Evolutionary conservation across 2,329 filamentous ascomycete genomes (phyloP).

Genomic region (Macrophomina pseudophaseolina): DNA sequence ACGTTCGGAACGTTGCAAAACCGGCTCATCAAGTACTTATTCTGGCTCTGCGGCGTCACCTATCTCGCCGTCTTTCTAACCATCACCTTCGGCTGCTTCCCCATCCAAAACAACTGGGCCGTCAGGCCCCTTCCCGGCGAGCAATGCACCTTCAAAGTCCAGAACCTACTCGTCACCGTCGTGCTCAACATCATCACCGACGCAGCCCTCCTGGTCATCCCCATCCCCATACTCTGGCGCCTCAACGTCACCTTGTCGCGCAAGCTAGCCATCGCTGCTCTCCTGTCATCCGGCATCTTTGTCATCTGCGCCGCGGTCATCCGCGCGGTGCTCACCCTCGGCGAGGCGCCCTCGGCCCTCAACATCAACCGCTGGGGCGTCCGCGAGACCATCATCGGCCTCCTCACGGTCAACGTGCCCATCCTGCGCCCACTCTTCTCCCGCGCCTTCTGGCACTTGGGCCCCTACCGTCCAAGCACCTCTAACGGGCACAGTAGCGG

Average conservation of each 20-base stretch:
- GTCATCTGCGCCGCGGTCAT: conserved; percentile 44
- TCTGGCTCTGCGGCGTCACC: conserved; percentile 34
- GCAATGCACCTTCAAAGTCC: conserved; percentile 37
- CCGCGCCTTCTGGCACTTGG: conserved; percentile 37
- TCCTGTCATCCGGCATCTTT: conserved; percentile 44
- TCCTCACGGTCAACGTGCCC: conserved; percentile 44
- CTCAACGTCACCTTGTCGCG: conserved; percentile 37
- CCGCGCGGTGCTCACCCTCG: conserved; percentile 40
- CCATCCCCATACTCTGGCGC: conserved; percentile 42
- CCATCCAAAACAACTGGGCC: conserved; percentile 37
- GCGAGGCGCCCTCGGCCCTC: conserved; percentile 35
- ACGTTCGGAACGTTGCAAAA: conserved; percentile 41
- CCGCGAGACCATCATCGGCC: conserved; percentile 44
- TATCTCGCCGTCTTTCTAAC: conserved; percentile 42
- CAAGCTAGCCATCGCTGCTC: conserved; percentile 40
- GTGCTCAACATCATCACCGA: conserved; percentile 43
- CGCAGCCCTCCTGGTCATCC: conserved; percentile 39
- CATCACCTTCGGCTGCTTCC: conserved; percentile 38
- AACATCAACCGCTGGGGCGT: conserved; percentile 48
- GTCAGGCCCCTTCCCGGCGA: conserved; percentile 35
- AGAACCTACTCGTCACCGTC: conserved; percentile 39
- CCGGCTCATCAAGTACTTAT: conserved; percentile 38
- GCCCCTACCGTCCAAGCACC: conserved; percentile 25
- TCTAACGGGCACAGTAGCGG: background rate
- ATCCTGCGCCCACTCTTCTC: conserved; percentile 40